phyloP scores from a whole-genome alignment of 1,139 yeast species.

The Kodamaea alishanica region DNA sequence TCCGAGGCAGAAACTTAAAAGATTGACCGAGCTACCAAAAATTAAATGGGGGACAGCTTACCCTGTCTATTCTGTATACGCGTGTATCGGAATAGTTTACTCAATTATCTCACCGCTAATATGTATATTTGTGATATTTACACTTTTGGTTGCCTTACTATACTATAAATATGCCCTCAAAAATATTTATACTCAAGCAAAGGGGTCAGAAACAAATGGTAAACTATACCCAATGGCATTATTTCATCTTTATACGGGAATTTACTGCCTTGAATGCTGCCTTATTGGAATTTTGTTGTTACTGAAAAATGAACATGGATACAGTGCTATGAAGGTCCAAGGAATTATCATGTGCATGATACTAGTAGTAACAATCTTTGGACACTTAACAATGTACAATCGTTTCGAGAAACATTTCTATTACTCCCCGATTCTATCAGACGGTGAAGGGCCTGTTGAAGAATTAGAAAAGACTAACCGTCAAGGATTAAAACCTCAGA shows the following conservation, averaged over 20 bases:
- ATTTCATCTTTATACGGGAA: slow-evolving; percentile 70
- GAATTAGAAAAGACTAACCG: not conserved
- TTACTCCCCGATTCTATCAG: slow-evolving; percentile 27
- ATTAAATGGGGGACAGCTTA: slow-evolving; percentile 76
- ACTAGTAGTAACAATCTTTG: slow-evolving; percentile 34
- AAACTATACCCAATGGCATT: slow-evolving; percentile 68
- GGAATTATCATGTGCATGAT: slow-evolving; percentile 47
- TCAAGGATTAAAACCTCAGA: not conserved
- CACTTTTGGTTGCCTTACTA: slow-evolving; percentile 53
- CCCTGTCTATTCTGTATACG: slow-evolving; percentile 72
- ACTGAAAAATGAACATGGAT: slow-evolving; percentile 44
- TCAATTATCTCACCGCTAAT: slow-evolving; percentile 78
- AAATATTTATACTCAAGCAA: slow-evolving; percentile 47
- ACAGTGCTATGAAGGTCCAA: slow-evolving; percentile 31
- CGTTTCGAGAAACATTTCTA: slow-evolving; percentile 28
- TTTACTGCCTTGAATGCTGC: slow-evolving; percentile 76
- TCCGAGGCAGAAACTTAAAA: slow-evolving; percentile 53
- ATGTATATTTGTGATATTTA: slow-evolving; percentile 55
- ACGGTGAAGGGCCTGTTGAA: slow-evolving; percentile 5
- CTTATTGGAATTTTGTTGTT: slow-evolving; percentile 70
- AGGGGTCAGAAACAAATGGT: slow-evolving; percentile 66
- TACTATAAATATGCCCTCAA: slow-evolving; percentile 69
- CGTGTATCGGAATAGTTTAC: slow-evolving; percentile 72
- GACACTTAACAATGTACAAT: slow-evolving; percentile 30
- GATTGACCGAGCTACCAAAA: slow-evolving; percentile 41